Evolutionary conservation across 2,329 filamentous ascomycete genomes (phyloP).

Genomic region (Aulographum hederae): DNA sequence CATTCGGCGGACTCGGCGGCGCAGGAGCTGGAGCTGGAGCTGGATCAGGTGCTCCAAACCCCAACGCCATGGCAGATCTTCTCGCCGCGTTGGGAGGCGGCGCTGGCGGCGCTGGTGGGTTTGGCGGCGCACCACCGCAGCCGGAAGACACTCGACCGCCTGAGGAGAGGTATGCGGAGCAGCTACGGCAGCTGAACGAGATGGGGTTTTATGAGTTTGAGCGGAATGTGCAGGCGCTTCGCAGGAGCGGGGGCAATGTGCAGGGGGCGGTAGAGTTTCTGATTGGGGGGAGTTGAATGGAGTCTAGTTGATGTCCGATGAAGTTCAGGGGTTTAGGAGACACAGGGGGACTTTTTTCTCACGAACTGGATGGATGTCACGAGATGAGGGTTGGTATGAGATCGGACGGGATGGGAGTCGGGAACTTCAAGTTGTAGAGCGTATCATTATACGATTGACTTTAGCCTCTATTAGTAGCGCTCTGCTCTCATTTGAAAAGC

Average conservation of each 20-base stretch:
- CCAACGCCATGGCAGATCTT: slow-evolving; percentile 22
- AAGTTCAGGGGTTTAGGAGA: too few relatives aligned
- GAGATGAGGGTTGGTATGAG: too few relatives aligned
- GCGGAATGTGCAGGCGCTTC: slow-evolving; percentile 70
- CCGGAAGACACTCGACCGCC: slow-evolving; percentile 73
- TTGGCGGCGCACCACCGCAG: slow-evolving; percentile 14
- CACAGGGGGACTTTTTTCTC: too few relatives aligned
- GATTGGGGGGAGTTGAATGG: slow-evolving; percentile 13
- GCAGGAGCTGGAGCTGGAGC: slow-evolving; percentile 16
- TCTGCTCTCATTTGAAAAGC: too few relatives aligned
- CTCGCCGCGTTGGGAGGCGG: slow-evolving; percentile 27
- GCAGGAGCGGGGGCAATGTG: slow-evolving; percentile 80
- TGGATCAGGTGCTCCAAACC: slow-evolving; percentile 10
- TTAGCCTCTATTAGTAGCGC: too few relatives aligned
- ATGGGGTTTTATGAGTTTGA: slow-evolving; percentile 99
- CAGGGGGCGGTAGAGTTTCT: slow-evolving; percentile 77
- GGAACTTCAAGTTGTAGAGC: too few relatives aligned
- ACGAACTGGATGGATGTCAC: too few relatives aligned
- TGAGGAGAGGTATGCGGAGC: slow-evolving; percentile 81
- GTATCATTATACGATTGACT: too few relatives aligned
- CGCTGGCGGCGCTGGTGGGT: slow-evolving; percentile 14
- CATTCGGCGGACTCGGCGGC: too few relatives aligned
- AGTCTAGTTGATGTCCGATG: too few relatives aligned
- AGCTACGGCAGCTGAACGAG: slow-evolving; percentile 85
- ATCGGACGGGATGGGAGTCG: too few relatives aligned